Base-by-base conservation (phyloP, 805 yeast species). In the Saccharomycopsis fibuligera region DNA sequence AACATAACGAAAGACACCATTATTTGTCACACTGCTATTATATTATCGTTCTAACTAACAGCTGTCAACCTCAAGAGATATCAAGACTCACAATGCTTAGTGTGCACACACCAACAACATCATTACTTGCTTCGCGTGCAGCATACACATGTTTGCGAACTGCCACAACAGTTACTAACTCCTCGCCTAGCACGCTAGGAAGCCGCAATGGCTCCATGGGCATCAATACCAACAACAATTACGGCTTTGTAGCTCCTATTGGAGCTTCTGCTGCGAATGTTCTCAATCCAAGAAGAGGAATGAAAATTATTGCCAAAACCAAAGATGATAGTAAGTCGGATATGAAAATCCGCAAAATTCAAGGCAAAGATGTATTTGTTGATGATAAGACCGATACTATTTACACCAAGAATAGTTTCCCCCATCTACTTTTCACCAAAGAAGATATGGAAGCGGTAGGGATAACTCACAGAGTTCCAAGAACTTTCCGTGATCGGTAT, bases 381-480 rank as follows among this genome's bases (percentile, higher is more conserved):
- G 51, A 51, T 23, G 27, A 31, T 5, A 31, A 21, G 4, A 35
- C 49, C 2, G 43, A 44, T 33, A 41, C 45, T 14, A 35, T 51
- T 23, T 51, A 44, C 19, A 62, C 70, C 1, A 53, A 56, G 31
- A 60, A 68, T 4, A 60, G 67, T 4, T 75, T 73, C 65, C 60
- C 66, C 3, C 80, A 75, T 57, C 78, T 78, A 5, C 58, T 58
- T 14, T 72, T 62, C 59, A 54, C 65, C 3, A 49, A 38, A 12
- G 61, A 54, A 1, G 68, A 69, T 42, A 69, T 75, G 72, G 62
- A 63, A 12, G 51, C 54, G 1, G 73, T 83, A 27, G 58, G 64
- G 37, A 67, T 66, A 45, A 76, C 74, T 33, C 89, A 83, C 61
- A 63, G 84, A 33, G 60, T 58, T 3, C 81, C 85, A 0, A 50